Conservation (phyloP, 306 rosid species). For the Crotalaria pallida region DNA sequence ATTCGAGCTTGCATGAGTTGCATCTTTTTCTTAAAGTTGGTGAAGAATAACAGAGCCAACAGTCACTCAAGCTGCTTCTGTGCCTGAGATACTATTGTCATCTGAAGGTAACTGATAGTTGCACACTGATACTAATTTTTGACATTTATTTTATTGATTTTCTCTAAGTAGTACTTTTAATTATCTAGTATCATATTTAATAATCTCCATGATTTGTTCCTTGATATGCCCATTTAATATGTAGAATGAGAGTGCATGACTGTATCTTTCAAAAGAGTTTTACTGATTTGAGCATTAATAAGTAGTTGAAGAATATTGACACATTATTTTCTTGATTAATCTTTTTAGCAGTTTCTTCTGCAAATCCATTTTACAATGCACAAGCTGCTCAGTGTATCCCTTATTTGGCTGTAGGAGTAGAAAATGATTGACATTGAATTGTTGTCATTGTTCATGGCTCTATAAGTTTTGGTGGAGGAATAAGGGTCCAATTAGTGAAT, state of each 20-base stretch:
- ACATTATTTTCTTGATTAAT: background rate
- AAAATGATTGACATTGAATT: background rate
- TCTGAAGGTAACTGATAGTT: slow-evolving; percentile 39
- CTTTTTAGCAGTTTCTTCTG: background rate
- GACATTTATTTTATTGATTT: background rate
- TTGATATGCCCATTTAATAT: background rate
- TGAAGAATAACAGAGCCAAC: slow-evolving; percentile 10
- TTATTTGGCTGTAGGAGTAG: background rate
- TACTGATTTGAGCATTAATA: background rate
- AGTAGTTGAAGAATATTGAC: background rate
- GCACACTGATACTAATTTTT: background rate
- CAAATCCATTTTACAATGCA: background rate
- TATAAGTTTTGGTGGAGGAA: background rate
- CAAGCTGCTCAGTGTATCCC: background rate
- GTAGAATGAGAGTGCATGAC: background rate
- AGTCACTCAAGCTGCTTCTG: slow-evolving; percentile 19
- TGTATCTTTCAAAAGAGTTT: slow-evolving; percentile 14
- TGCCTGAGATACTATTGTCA: slow-evolving; percentile 26
- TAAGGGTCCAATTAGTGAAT: background rate
- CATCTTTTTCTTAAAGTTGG: slow-evolving; percentile 5
- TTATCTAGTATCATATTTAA: background rate
- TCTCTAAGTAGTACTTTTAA: background rate
- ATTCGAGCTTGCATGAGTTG: slow-evolving; percentile 55
- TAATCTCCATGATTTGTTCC: slow-evolving; percentile 11
- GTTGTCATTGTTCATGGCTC: background rate